Conservation (phyloP, 805 yeast genomes). For the Metahyphopichia silvanorum region DNA sequence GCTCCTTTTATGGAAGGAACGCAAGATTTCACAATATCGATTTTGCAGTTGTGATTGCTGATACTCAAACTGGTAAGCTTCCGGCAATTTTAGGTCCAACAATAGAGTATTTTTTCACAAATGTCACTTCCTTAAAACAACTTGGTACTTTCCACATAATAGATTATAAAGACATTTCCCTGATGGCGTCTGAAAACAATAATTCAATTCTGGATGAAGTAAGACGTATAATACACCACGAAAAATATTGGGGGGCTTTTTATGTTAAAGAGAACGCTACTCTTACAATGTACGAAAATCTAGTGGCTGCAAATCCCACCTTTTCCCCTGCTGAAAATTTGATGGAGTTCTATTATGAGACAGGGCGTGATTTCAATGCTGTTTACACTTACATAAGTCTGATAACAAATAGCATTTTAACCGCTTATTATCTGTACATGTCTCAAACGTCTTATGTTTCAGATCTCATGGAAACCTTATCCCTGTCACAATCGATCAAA, state of each 20-base stretch:
- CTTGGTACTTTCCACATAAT: constrained; percentile 23
- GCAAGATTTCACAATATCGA: constrained; percentile 17
- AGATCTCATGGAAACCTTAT: constrained; percentile 10
- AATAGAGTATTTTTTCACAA: constrained; percentile 17
- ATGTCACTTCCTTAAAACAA: constrained; percentile 15
- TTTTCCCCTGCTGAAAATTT: constrained; percentile 17
- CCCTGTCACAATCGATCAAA: constrained; percentile 4
- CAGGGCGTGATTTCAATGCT: constrained; percentile 32
- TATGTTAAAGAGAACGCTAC: constrained; percentile 29
- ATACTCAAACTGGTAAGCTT: constrained; percentile 14
- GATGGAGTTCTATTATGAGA: constrained; percentile 25
- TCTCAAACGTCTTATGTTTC: constrained; percentile 16
- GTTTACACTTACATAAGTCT: constrained; percentile 18
- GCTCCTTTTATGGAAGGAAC: constrained; percentile 21
- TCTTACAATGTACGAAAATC: constrained; percentile 16
- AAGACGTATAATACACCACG: constrained; percentile 26
- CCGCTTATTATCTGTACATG: constrained; percentile 12
- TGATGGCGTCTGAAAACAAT: constrained; percentile 16
- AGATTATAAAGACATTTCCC: constrained; percentile 12
- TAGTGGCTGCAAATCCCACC: constrained; percentile 9
- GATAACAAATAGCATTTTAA: constrained; percentile 12
- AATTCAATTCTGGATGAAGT: constrained; percentile 24
- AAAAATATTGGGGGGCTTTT: constrained; percentile 27
- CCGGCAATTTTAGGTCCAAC: constrained; percentile 22
- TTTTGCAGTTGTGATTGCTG: constrained; percentile 26